A percentile compares a stretch with the other conserved stretches of the same genome.
phyloP scores from a whole-genome alignment of 2,329 filamentous ascomycete genomes.

The Amauroascus niger region DNA sequence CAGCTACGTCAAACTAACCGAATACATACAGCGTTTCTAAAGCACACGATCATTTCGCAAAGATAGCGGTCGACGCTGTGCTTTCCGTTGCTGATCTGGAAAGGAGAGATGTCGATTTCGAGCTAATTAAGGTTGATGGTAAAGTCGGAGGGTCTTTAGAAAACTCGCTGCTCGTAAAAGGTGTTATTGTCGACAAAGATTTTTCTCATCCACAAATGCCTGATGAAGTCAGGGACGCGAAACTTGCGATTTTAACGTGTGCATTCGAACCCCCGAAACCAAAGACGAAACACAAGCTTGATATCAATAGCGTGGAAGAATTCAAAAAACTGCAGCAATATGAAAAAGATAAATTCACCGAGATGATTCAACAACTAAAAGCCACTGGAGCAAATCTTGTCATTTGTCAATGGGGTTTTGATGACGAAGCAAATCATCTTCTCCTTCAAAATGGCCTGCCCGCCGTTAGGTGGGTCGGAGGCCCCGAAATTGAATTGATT shows the following conservation, averaged over 20 bases:
- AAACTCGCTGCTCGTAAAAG: constrained; percentile 89
- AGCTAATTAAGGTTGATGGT: constrained; percentile 97
- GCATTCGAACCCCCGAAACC: constrained; percentile 98
- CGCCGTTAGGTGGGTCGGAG: constrained; percentile 94
- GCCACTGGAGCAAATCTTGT: constrained; percentile 92
- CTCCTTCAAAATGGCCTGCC: constrained; percentile 92
- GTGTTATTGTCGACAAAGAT: constrained; percentile 98
- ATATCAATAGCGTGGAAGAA: constrained; percentile 93
- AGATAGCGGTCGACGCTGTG: constrained; percentile 94
- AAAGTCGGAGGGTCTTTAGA: constrained; percentile 93
- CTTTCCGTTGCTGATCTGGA: constrained; percentile 93
- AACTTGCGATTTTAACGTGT: constrained; percentile 94
- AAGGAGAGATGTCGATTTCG: constrained; percentile 95
- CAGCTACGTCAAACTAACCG: constrained; percentile 3
- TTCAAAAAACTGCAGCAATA: constrained; percentile 97
- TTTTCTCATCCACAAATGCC: constrained; percentile 99
- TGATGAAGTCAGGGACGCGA: constrained; percentile 85
- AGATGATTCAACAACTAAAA: constrained; percentile 99
- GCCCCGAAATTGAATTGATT: constrained; percentile 95
- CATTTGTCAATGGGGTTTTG: constrained; percentile 99
- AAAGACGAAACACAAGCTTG: constrained; percentile 98
- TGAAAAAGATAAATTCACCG: constrained; percentile 89
- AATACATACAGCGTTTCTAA: constrained; percentile 63
- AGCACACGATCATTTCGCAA: constrained; percentile 93
- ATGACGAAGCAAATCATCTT: constrained; percentile 96